Evolutionary conservation across 345 rosid genomes (phyloP), one percentile per base, ranked within the genome.

Genomic region (Lepidium africanum): DNA sequence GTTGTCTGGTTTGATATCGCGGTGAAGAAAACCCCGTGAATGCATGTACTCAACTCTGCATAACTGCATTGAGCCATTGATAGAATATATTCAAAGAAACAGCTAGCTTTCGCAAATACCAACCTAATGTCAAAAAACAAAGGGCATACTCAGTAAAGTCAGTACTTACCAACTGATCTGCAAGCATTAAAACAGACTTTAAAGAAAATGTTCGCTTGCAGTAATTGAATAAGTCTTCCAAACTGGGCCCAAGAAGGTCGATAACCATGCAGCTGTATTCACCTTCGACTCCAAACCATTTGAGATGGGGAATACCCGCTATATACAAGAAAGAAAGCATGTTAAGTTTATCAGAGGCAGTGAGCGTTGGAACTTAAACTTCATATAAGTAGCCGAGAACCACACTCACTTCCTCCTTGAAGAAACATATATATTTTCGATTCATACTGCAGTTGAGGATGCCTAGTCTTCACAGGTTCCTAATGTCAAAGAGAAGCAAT

Each of bases 1-100:
- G 82, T 90, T 93, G 80, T 91, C 99, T 59, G 99, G 99, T 80
- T 94, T 94, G 63, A 93, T 87, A 78, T 94, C 99, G 52, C 98
- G 97, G 68, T 94, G 99, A 70, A 94, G 91, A 77, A 91, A 91
- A 32, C 95, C 94, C 65, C 88, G 91, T 14, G 90, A 82, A 68
- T 94, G 99, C 96, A 94, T 89, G 73, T 81, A 94, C 77, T 91
- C 99, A 66, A 94, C 87, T 77, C 99, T 87, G 65, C 87, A 86
- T 77, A 93, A 80, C 98, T 84, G 70, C 73, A 69, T 15, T 21
- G 23, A 21, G 23, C 23, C 23, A 21, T 21, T 23, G 13, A 67
- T 6, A 55, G 25, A 67, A 60, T 7, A 55, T 15, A 17, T 32
- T 51, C 33, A 74, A 40, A 23, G 57, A 41, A 54, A 65, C 11